Conservation (phyloP, 495 filamentous ascomycete species). For the Daldinia vernicosa region DNA sequence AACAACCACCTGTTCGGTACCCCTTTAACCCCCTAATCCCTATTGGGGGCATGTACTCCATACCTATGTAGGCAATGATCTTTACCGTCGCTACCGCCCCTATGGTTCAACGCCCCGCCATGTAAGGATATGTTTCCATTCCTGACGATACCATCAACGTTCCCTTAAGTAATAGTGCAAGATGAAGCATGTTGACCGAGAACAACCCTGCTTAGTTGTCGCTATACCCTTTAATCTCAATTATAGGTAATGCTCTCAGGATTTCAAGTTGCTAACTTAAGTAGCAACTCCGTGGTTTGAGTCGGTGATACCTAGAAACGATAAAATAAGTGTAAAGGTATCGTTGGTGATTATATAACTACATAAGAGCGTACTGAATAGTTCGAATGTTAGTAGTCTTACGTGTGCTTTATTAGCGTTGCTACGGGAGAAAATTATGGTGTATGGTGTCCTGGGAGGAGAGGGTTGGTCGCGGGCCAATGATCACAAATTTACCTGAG, state of each 20-base stretch:
- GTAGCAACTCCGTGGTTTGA: not conserved
- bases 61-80: slow-evolving; percentile 1
- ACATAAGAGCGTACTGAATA: not conserved
- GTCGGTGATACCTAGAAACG: not conserved
- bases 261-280: not conserved
- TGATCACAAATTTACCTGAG: slow-evolving; percentile 10
- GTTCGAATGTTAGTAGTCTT: not conserved
- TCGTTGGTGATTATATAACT: not conserved
- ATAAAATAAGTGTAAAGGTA: not conserved
- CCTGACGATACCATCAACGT: slow-evolving; percentile 4
- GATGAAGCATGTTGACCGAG: slow-evolving; percentile 4
- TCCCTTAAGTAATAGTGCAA: slow-evolving; percentile 6
- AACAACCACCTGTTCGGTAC: slow-evolving; percentile 31
- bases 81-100: slow-evolving; percentile 17
- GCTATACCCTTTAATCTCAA: slow-evolving; percentile 4
- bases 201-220: slow-evolving; percentile 2
- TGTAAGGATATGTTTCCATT: slow-evolving; percentile 28
- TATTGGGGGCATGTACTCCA: slow-evolving; percentile 22
- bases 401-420: slow-evolving; percentile 8
- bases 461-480: slow-evolving; percentile 1
- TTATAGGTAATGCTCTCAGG: slow-evolving; percentile 3
- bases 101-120: slow-evolving; percentile 29
- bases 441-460: not conserved
- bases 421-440: slow-evolving; percentile 1
- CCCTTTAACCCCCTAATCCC: slow-evolving; percentile 7